Base-by-base conservation (phyloP, 2,329 filamentous ascomycete species). In the Paecilomyces sp. region DNA sequence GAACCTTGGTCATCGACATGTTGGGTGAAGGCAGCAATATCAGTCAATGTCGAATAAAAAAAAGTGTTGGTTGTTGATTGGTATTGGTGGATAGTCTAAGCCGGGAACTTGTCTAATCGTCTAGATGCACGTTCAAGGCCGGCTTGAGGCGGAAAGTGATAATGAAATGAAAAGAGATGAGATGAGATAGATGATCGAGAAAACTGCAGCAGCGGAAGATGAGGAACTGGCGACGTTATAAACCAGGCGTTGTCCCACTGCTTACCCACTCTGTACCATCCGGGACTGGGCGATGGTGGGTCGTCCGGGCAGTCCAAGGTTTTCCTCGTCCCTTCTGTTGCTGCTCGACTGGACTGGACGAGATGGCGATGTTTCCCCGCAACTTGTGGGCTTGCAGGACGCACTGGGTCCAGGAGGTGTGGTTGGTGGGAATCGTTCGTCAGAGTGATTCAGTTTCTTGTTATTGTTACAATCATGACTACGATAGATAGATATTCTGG, bases 1-100 rank as follows among this genome's bases (percentile, higher is more conserved):
- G 63, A 64, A 76, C 73, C 58, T 66, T 72, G 61, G 70, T 73
- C 64, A 67, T 67, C 59, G 69, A 69, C 72, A 74, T 74, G 60
- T 62, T 70, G 41, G 41, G 31, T 8, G 31, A 9, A 9, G 36
- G 36, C n/a, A 47, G n/a, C 41, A 18, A 6, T 18, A 47, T 47
- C 36, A 41, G n/a, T 41, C 13, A 41, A 13, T 15, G 22, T 22
- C 22, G 36, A 12, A 15, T 15, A n/a, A 15, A n/a, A 6, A 33
- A 33, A 33, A 33, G 31, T 33, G 31, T 33, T 22, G 22, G 31
- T 33, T 11, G 31, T 12, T 9, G 31, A 33, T 33, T 18, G 3
- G 41, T 5, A 18, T 47, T n/a, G 3, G 25, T 28, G 6, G 25
- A 28, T 28, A 28, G 25, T 47, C n/a, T 47, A n/a, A 18, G 41